A percentile compares a stretch with the other conserved stretches of the same genome.
These are phyloP conservation scores for Microstroma glucosiphilum DNA, from an alignment of 1,284 basidiomycete species.

Conservation along the genomic window DNA sequence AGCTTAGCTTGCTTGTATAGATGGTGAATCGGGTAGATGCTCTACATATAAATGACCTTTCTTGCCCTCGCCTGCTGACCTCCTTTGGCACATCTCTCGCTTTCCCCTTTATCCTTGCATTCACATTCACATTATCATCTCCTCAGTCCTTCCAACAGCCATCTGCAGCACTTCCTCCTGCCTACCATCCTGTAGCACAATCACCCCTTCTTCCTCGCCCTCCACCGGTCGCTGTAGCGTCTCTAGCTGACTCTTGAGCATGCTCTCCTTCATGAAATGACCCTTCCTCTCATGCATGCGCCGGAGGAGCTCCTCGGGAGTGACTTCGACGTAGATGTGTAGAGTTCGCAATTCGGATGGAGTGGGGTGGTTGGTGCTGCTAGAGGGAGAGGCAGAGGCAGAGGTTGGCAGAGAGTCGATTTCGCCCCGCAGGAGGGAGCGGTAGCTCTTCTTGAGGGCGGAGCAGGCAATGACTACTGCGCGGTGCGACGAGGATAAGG, in stretches of 20 bases:
- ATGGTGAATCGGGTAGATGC: too few relatives aligned
- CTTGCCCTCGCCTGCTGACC: background rate
- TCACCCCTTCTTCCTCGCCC: background rate
- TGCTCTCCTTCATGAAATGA: slow-evolving; percentile 82
- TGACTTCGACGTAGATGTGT: slow-evolving; percentile 77
- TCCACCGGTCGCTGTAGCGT: slow-evolving; percentile 66
- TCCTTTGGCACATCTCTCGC: background rate
- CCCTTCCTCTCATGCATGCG: slow-evolving; percentile 67
- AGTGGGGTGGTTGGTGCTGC: background rate
- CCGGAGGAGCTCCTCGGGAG: slow-evolving; percentile 60
- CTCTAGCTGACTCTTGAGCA: slow-evolving; percentile 78
- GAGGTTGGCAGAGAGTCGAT: background rate
- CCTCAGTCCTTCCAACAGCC: background rate
- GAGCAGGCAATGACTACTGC: slow-evolving; percentile 73
- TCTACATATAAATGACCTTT: too few relatives aligned
- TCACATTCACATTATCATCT: background rate
- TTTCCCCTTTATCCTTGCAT: background rate
- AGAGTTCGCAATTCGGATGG: slow-evolving; percentile 58
- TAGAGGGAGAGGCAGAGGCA: slow-evolving; percentile 49
- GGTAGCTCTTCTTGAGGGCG: slow-evolving; percentile 73
- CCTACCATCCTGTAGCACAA: background rate
- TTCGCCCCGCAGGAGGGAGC: slow-evolving; percentile 64
- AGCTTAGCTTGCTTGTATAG: too few relatives aligned
- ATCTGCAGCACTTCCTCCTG: background rate
- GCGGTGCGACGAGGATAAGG: background rate